Evolutionary conservation across 306 rosid genomes (phyloP), one percentile per base, ranked within the genome.

Genomic region (Vicia sativa): DNA sequence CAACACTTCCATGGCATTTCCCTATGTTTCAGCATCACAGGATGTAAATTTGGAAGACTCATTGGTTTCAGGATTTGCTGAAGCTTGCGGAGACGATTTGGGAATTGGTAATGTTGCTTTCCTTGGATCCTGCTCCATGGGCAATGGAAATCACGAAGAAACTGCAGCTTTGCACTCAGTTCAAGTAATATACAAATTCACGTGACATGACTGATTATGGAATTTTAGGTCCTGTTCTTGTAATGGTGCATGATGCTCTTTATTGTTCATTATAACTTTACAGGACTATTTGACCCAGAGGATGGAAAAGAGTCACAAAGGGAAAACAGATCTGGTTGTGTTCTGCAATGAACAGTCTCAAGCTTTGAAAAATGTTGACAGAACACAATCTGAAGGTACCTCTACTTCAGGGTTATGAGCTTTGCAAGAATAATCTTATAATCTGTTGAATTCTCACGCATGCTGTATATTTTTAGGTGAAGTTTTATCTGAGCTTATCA

Each of bases 1-100:
- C 61, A 93, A 90, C 78, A 85, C 87, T 60, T 93, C 98, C 73
- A 71, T 90, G 85, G 97, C 97, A 23, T 90, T 90, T 83, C 98
- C 98, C 18, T 93, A 90, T 77, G 82, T 93, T 72, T 80, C 88
- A 71, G 80, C 89, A 56, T 81, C 95, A 42, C 91, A 85, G 79
- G 84, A 80, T 37, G 91, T 80, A 74, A 46, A 78, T 23, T 66
- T 90, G 71, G 96, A 81, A 77, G 82, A 79, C 28, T 77, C 62
- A 9, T 68, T 90, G 86, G 86, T 93, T 64, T 78, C 84, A 25
- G 98, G 91, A 80, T 83, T 93, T 58, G 57, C 82, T n/a, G 86
- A 89, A 80, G 83, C 81, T 15, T 89, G 98, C 69, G 96, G 86
- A 81, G 84, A 80, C 56, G 79, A 73, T 77, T 77, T 79, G 49